These are phyloP conservation scores for Auriscalpium vulgare DNA, from an alignment of 768 basidiomycete genomes.

Conservation along the genomic window DNA sequence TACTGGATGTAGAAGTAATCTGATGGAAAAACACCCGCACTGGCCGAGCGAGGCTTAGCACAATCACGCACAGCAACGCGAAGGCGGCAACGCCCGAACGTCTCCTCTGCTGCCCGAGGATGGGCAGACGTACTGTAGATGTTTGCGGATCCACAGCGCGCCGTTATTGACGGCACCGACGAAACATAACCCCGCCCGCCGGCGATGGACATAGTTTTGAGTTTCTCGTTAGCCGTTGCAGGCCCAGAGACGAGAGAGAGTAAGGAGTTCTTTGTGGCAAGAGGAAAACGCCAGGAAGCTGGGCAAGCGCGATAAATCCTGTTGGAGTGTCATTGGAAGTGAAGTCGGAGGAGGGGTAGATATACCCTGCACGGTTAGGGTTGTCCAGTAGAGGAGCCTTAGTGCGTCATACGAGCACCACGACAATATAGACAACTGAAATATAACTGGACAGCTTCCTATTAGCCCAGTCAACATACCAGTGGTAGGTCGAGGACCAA, in stretches of 20 bases:
- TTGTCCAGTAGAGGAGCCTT: constrained; percentile 56
- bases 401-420: constrained; percentile 46
- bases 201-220: constrained; percentile 58
- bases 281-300: constrained; percentile 49
- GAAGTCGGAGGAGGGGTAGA: not conserved
- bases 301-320: constrained; percentile 57
- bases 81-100: constrained; percentile 67
- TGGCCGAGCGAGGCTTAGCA: constrained; percentile 55
- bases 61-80: constrained; percentile 52
- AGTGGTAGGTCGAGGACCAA: constrained; percentile 21
- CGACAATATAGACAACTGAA: constrained; percentile 44
- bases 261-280: constrained; percentile 48
- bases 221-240: constrained; percentile 42
- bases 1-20: constrained; percentile 71
- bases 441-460: constrained; percentile 39
- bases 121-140: constrained; percentile 47
- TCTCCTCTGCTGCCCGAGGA: constrained; percentile 65
- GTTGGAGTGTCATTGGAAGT: not conserved
- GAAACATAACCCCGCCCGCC: constrained; percentile 47
- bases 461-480: not conserved
- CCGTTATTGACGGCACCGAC: constrained; percentile 40
- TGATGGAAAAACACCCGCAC: constrained; percentile 59
- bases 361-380: constrained; percentile 70
- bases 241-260: constrained; percentile 37
- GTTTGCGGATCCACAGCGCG: constrained; percentile 71